Percentiles rank a stretch among this genome's conserved stretches.
Evolutionary conservation across 2,329 filamentous ascomycete species (phyloP).

Genomic region (Scortechinia acanthostroma): DNA sequence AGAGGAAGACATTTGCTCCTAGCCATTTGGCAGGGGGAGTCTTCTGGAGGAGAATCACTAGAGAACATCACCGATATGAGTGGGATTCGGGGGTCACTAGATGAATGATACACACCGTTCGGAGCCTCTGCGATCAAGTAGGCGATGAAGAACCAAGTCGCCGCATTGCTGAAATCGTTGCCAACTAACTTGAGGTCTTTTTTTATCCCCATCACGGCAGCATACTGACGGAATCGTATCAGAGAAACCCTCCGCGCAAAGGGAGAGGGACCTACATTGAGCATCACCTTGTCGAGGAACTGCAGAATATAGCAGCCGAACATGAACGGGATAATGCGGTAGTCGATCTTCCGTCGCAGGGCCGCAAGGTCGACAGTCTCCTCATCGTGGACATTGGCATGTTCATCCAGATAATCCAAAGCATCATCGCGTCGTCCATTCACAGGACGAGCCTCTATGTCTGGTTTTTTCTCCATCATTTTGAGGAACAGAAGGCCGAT

Average conservation of each 20-base stretch:
- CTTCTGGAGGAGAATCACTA: conserved; percentile 49
- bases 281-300: conserved; percentile 56
- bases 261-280: conserved; percentile 37
- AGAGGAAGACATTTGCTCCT: conserved; percentile 46
- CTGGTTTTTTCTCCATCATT: not conserved
- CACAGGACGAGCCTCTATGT: not conserved
- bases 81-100: not conserved
- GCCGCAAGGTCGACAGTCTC: conserved; percentile 30
- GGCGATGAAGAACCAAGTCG: conserved; percentile 56
- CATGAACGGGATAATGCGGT: conserved; percentile 52
- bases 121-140: conserved; percentile 51
- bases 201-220: conserved; percentile 56
- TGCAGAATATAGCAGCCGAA: conserved; percentile 55
- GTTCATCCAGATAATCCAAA: conserved; percentile 29
- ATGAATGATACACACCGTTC: conserved; percentile 30
- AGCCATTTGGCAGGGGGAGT: conserved; percentile 56
- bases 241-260: not conserved
- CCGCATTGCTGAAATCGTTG: conserved; percentile 56
- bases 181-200: conserved; percentile 43
- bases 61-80: conserved; percentile 3
- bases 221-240: conserved; percentile 35
- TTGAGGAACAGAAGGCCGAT: no score
- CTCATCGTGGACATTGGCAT: no score
- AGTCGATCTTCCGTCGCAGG: conserved; percentile 47
- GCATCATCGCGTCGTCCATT: conserved; percentile 28